Evolutionary conservation across 2,329 filamentous ascomycete genomes (phyloP).

Genomic region (Aaosphaeria arxii): DNA sequence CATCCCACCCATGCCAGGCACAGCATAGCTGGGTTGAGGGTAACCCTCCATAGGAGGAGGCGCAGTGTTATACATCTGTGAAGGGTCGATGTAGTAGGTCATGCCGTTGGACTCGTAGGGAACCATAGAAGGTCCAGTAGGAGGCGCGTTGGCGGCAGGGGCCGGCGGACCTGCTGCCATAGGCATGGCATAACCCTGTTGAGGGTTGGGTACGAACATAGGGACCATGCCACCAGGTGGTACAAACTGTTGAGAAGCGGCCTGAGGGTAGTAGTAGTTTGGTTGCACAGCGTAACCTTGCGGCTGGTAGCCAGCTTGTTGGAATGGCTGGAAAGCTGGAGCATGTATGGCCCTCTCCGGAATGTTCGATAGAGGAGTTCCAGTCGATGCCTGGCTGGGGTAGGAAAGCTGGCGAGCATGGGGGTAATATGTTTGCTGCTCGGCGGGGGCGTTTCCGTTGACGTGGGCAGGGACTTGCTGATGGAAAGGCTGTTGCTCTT

Average conservation of each 20-base stretch:
- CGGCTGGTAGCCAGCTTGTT: slow-evolving; percentile 53
- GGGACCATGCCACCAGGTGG: slow-evolving; percentile 49
- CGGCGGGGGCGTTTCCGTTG: slow-evolving; percentile 53
- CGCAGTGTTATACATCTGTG: slow-evolving; percentile 52
- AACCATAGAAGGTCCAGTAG: slow-evolving; percentile 53
- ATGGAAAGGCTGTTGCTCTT: slow-evolving; percentile 84
- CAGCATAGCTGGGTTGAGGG: slow-evolving; percentile 49
- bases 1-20: slow-evolving; percentile 73
- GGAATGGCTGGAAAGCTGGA: slow-evolving; percentile 74
- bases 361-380: slow-evolving; percentile 85
- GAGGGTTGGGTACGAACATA: slow-evolving; percentile 56
- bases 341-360: slow-evolving; percentile 91
- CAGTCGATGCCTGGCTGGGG: slow-evolving; percentile 66
- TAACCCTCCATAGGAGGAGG: slow-evolving; percentile 49
- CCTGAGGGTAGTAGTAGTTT: slow-evolving; percentile 63
- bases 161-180: slow-evolving; percentile 31
- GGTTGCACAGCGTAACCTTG: slow-evolving; percentile 32
- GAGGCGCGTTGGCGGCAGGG: slow-evolving; percentile 21
- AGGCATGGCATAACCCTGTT: slow-evolving; percentile 47
- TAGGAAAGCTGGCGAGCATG: slow-evolving; percentile 69
- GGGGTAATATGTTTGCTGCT: slow-evolving; percentile 48
- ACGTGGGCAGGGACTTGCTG: slow-evolving; percentile 86
- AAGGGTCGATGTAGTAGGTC: slow-evolving; percentile 88
- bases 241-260: slow-evolving; percentile 39
- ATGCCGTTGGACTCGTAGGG: slow-evolving; percentile 93